A percentile compares a stretch with the other conserved stretches of the same genome.
Evolutionary conservation across 345 rosid genomes (phyloP).

Genomic region (Mangifera indica): DNA sequence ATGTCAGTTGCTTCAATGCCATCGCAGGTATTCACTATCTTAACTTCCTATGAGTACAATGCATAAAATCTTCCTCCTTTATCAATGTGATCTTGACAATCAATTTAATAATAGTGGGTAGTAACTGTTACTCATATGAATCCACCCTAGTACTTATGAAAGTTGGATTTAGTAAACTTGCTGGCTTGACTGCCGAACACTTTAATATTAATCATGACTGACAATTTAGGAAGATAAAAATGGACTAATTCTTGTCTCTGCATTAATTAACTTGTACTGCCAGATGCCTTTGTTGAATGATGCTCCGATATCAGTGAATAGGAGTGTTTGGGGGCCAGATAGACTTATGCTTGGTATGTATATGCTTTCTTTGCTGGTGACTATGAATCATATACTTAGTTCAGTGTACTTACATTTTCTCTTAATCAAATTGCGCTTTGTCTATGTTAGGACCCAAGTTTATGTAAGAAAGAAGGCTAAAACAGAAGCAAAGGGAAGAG

Average conservation of each 20-base stretch:
- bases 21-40: constrained; percentile 35
- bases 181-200: neutral
- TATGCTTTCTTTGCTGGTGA: neutral
- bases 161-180: no score
- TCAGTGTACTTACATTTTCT: neutral
- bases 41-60: neutral
- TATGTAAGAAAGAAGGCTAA: no score
- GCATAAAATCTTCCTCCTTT: neutral
- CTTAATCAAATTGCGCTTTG: neutral
- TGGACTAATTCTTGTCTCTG: neutral
- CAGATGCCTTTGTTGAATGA: constrained; percentile 58
- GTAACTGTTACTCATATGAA: no score
- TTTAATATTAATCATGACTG: neutral
- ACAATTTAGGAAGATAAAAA: neutral
- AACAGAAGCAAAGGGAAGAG: no score
- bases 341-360: constrained; percentile 56
- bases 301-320: constrained; percentile 55
- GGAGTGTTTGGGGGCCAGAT: constrained; percentile 67
- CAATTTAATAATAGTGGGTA: neutral
- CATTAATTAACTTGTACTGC: neutral
- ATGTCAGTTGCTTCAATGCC: constrained; percentile 31
- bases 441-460: no score
- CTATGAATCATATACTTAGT: neutral
- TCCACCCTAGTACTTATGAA: no score
- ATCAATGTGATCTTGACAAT: constrained; percentile 2